phyloP scores from a whole-genome alignment of 140 eudicot genomes.

The Oenanthe javanica region DNA sequence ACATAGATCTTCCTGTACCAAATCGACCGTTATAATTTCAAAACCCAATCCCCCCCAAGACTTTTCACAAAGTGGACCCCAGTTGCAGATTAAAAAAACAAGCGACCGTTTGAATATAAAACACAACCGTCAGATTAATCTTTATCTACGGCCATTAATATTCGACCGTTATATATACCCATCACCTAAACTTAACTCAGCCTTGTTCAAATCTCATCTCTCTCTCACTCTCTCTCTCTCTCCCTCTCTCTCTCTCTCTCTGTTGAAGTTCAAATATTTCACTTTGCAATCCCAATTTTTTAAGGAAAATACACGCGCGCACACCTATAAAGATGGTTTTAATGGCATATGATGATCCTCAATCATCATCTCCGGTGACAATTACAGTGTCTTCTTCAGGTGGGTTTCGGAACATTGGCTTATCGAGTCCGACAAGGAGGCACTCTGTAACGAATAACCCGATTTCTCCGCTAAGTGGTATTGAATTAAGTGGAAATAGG shows the following conservation, averaged over 20 bases:
- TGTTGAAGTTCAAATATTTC: too few species aligned
- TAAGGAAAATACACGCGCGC: not conserved
- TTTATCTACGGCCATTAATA: not conserved
- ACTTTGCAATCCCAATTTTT: not conserved
- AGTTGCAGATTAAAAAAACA: not conserved
- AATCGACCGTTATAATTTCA: constrained; percentile 3
- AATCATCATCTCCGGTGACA: constrained; percentile 75
- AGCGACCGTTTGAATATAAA: not conserved
- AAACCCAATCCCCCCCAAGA: not conserved
- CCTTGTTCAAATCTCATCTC: not conserved
- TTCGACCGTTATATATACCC: constrained; percentile 4
- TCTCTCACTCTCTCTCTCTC: too few species aligned
- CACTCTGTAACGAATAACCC: constrained; percentile 48
- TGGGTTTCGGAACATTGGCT: constrained; percentile 39
- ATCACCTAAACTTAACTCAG: not conserved
- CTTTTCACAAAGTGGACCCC: not conserved
- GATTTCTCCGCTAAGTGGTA: constrained; percentile 41
- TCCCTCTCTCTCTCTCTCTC: not conserved
- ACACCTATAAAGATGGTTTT: constrained; percentile 32
- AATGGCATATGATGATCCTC: constrained; percentile 44
- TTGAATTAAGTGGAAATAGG: constrained; percentile 21
- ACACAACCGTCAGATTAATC: not conserved
- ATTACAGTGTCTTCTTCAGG: constrained; percentile 76
- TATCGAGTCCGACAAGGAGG: constrained; percentile 72
- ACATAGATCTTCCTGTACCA: not conserved